A percentile compares a stretch with the other conserved stretches of the same genome.
These are phyloP conservation scores for Phytopythium delawarense DNA, from an alignment of 352 stramenopile species.

Conservation along the genomic window DNA sequence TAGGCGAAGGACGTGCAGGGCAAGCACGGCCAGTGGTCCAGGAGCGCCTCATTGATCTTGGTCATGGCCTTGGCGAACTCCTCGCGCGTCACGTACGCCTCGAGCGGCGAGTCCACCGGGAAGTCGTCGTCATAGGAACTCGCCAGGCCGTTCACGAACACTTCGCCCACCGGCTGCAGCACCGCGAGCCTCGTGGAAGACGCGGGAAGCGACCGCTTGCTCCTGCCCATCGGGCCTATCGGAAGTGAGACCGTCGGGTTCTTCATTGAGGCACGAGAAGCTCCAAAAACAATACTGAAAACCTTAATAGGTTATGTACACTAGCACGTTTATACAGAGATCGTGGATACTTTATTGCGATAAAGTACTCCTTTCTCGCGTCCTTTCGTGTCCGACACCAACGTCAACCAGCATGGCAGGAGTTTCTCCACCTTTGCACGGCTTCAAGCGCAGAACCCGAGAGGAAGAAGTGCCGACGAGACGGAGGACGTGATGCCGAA, in stretches of 20 bases:
- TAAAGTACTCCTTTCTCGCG: background rate
- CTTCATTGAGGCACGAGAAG: background rate
- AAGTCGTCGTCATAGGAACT: slow-evolving; percentile 77
- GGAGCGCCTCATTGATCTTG: slow-evolving; percentile 79
- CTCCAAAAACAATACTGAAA: background rate
- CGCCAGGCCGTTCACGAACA: slow-evolving; percentile 78
- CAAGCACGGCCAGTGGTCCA: slow-evolving; percentile 83
- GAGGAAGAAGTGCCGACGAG: background rate
- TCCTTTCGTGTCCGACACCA: background rate
- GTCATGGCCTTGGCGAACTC: slow-evolving; percentile 61
- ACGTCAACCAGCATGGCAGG: background rate
- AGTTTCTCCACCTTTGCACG: background rate
- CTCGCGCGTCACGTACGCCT: slow-evolving; percentile 42
- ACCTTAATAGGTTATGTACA: background rate
- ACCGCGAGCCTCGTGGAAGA: slow-evolving; percentile 27
- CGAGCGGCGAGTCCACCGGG: slow-evolving; percentile 34
- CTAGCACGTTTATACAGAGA: background rate
- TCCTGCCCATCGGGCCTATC: background rate
- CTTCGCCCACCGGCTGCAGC: slow-evolving; percentile 58
- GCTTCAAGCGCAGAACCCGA: background rate
- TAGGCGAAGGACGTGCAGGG: slow-evolving; percentile 78
- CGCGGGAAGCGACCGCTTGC: slow-evolving; percentile 8
- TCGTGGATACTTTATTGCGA: background rate
- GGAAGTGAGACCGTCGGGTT: background rate
- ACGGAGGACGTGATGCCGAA: slow-evolving; percentile 12